Base-by-base conservation (phyloP, 805 yeast species). In the Kodamaea kakaduensis region DNA sequence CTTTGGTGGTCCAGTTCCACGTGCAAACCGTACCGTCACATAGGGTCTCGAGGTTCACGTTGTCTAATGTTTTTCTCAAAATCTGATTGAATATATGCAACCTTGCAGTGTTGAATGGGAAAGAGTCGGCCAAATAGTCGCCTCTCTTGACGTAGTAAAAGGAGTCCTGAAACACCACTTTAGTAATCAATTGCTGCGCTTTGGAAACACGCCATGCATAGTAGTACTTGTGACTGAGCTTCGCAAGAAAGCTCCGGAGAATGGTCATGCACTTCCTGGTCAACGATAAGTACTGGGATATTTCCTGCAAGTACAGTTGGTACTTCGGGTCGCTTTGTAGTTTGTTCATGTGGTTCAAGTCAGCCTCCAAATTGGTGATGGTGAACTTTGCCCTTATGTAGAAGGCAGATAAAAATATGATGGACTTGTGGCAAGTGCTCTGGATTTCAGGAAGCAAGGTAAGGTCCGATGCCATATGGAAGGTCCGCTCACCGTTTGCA, bases 141-240 rank as follows among this genome's bases (percentile, higher is more conserved):
- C 17, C 16, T 6, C 17, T 20, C 17, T 29, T 17, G 9, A 18
- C 25, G 9, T 49, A 42, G 37, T 53, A 61, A 22, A 57, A 49
- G 5, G 54, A 59, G 15, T 56, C 45, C 13, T 59, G 52, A 0
- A 42, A 52, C 14, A 34, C 25, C 14, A 29, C 31, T 23, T 34
- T 59, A 9, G 69, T 43, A 14, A 77, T 46, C 29, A 61, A 67
- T 5, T 53, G 53, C 34, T 73, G 75, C 0, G 84, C 80, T 46
- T 78, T 80, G 23, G 75, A 66, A 51, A 81, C 69, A 56, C 83
- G 71, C 78, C 81, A 78, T 2, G 87, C 83, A 50, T 78, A 79
- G 39, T 76, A 77, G 50, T 79, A 81, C 43, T 77, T 67, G 17
- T 60, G 64, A 14, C 84, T 75, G 22, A 82, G 56, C 25, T 65